These are phyloP conservation scores for Leccinum sublutescens DNA, from an alignment of 768 basidiomycete genomes.

Conservation along the genomic window DNA sequence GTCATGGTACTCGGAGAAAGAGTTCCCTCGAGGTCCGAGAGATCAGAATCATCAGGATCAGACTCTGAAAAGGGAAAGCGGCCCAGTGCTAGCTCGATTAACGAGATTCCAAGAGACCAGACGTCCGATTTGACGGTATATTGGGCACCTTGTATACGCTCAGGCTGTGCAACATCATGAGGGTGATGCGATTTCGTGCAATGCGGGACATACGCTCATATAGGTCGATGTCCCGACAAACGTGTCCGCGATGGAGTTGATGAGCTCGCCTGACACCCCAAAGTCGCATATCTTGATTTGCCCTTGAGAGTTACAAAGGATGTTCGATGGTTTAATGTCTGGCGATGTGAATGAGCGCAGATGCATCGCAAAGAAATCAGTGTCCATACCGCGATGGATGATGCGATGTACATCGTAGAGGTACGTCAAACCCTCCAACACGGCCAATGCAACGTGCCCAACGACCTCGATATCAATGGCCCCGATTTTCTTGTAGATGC, in stretches of 20 bases:
- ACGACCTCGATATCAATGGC: conserved; percentile 92
- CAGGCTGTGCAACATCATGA: conserved; percentile 61
- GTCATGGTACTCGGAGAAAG: conserved; percentile 65
- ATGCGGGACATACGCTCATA: conserved; percentile 80
- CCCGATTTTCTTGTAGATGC: conserved; percentile 95
- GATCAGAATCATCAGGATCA: conserved; percentile 69
- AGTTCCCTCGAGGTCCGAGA: conserved; percentile 78
- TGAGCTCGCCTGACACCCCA: conserved; percentile 97
- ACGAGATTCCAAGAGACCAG: conserved; percentile 96
- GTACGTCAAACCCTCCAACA: conserved; percentile 93
- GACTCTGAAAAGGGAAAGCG: conserved; percentile 95
- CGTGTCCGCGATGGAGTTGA: conserved; percentile 98
- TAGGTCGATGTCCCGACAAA: conserved; percentile 99
- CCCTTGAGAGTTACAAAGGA: conserved; percentile 89
- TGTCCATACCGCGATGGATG: conserved; percentile 90
- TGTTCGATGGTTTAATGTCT: conserved; percentile 99
- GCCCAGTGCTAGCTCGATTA: conserved; percentile 95
- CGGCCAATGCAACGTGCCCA: conserved; percentile 90
- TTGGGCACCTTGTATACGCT: conserved; percentile 97
- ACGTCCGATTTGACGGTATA: conserved; percentile 99
- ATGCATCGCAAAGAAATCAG: not conserved
- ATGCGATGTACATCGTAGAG: conserved; percentile 97
- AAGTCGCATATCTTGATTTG: conserved; percentile 99
- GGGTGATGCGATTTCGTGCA: conserved; percentile 12
- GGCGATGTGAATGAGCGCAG: conserved; percentile 19